Percentiles rank a stretch among this genome's conserved stretches.
Evolutionary conservation across 2,329 filamentous ascomycete species (phyloP).

Genomic region (Cladophialophora yegresii): DNA sequence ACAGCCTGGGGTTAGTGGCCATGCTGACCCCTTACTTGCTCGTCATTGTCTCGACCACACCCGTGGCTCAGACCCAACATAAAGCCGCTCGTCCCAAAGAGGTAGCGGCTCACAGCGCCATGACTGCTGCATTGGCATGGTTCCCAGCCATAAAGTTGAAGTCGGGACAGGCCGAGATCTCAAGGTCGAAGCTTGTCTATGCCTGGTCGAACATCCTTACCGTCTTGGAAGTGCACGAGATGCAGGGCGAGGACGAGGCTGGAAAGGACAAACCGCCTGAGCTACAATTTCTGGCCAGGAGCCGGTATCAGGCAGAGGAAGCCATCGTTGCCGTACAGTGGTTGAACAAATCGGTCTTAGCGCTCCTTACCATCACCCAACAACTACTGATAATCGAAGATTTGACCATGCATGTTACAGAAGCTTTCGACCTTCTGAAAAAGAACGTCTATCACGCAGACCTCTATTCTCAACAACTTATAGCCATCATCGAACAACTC

Average conservation of each 20-base stretch:
- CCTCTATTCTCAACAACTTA: slow-evolving; percentile 84
- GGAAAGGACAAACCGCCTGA: slow-evolving; percentile 76
- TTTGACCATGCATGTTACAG: slow-evolving; percentile 81
- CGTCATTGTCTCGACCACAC: slow-evolving; percentile 96
- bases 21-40: slow-evolving; percentile 94
- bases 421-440: slow-evolving; percentile 87
- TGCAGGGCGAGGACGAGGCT: slow-evolving; percentile 56
- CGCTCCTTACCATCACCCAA: slow-evolving; percentile 90
- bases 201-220: slow-evolving; percentile 99
- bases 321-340: slow-evolving; percentile 95
- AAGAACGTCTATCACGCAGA: slow-evolving; percentile 92
- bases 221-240: slow-evolving; percentile 81
- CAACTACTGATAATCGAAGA: slow-evolving; percentile 91
- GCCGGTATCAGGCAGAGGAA: slow-evolving; percentile 90
- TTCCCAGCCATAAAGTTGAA: slow-evolving; percentile 95
- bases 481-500: slow-evolving; percentile 79
- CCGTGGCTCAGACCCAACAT: slow-evolving; percentile 92
- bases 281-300: slow-evolving; percentile 78
- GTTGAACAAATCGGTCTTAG: slow-evolving; percentile 89
- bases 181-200: slow-evolving; percentile 83
- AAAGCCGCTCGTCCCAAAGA: slow-evolving; percentile 91
- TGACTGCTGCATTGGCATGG: slow-evolving; percentile 95
- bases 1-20: slow-evolving; percentile 85
- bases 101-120: slow-evolving; percentile 80
- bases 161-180: slow-evolving; percentile 65